Percentiles rank a stretch among this genome's conserved stretches.
These are phyloP conservation scores for Syncephalastrum monosporum DNA, from an alignment of 371 early-diverging fungal genomes.

Conservation along the genomic window DNA sequence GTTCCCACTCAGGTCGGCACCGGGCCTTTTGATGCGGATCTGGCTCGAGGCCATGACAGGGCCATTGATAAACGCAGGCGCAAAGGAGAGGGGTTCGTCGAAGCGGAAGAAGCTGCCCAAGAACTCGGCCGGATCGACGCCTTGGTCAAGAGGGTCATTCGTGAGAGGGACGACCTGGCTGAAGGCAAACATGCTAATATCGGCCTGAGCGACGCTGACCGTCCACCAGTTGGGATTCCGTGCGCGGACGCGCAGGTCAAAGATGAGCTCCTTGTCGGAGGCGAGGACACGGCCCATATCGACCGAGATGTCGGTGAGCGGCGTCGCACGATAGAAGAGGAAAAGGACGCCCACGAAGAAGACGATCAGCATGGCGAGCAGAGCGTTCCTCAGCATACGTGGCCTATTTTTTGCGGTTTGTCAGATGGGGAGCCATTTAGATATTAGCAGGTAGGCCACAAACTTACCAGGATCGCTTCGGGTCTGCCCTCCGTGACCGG, in stretches of 20 bases:
- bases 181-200: slow-evolving; percentile 67
- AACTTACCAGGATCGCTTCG: slow-evolving; percentile 8
- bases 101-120: slow-evolving; percentile 57
- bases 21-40: slow-evolving; percentile 65
- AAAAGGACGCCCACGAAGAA: slow-evolving; percentile 11
- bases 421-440: neutral
- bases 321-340: slow-evolving; percentile 29
- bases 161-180: slow-evolving; percentile 38
- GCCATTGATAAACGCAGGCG: slow-evolving; percentile 25
- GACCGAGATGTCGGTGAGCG: slow-evolving; percentile 45
- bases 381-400: slow-evolving; percentile 11
- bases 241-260: slow-evolving; percentile 58
- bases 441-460: neutral
- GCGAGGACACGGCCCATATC: slow-evolving; percentile 61
- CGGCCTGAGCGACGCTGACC: slow-evolving; percentile 52
- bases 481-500: slow-evolving; percentile 4
- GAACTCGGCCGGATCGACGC: slow-evolving; percentile 55
- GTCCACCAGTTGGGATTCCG: slow-evolving; percentile 62
- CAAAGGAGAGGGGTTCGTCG: slow-evolving; percentile 57
- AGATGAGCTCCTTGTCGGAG: slow-evolving; percentile 68
- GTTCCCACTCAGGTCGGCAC: slow-evolving; percentile 53
- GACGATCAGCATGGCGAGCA: neutral
- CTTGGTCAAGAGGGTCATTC: slow-evolving; percentile 9
- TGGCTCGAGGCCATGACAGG: slow-evolving; percentile 47
- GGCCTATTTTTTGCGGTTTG: slow-evolving; percentile 9